Conservation (phyloP, 352 stramenopile species). For the Globisporangium paddicum region DNA sequence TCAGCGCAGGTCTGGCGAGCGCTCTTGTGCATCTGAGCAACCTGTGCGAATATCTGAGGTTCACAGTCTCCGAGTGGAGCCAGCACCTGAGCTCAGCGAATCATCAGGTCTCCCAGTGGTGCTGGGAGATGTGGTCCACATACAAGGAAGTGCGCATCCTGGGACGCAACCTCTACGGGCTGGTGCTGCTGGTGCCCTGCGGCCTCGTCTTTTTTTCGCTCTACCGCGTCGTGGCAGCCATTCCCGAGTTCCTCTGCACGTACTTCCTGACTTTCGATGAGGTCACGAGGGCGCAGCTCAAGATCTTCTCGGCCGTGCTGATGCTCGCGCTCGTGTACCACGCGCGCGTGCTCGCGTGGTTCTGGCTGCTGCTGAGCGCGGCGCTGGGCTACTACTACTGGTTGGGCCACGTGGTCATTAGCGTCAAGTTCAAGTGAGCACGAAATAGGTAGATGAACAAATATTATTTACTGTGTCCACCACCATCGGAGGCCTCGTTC, state of each 20-base stretch:
- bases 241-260: slow-evolving; percentile 22
- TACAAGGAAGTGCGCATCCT: slow-evolving; percentile 34
- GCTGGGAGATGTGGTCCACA: slow-evolving; percentile 19
- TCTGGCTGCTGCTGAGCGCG: slow-evolving; percentile 26
- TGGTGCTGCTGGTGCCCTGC: slow-evolving; percentile 16
- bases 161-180: slow-evolving; percentile 18
- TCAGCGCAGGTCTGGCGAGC: not conserved
- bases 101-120: slow-evolving; percentile 3
- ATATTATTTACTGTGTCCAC: slow-evolving; percentile 3
- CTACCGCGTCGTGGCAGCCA: slow-evolving; percentile 21
- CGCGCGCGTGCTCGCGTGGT: slow-evolving; percentile 31
- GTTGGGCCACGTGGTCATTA: slow-evolving; percentile 37
- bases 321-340: slow-evolving; percentile 22
- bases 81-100: not conserved
- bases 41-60: not conserved
- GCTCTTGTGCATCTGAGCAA: not conserved
- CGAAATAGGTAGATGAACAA: not conserved
- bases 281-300: slow-evolving; percentile 37
- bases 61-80: not conserved
- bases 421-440: slow-evolving; percentile 18
- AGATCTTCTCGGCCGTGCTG: slow-evolving; percentile 24
- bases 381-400: slow-evolving; percentile 41
- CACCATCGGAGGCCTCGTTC: not conserved
- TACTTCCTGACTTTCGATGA: slow-evolving; percentile 33
- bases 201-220: slow-evolving; percentile 24